Evolutionary conservation across 345 rosid species (phyloP), one percentile per base, ranked within the genome.

Genomic region (Cardiospermum halicacabum): DNA sequence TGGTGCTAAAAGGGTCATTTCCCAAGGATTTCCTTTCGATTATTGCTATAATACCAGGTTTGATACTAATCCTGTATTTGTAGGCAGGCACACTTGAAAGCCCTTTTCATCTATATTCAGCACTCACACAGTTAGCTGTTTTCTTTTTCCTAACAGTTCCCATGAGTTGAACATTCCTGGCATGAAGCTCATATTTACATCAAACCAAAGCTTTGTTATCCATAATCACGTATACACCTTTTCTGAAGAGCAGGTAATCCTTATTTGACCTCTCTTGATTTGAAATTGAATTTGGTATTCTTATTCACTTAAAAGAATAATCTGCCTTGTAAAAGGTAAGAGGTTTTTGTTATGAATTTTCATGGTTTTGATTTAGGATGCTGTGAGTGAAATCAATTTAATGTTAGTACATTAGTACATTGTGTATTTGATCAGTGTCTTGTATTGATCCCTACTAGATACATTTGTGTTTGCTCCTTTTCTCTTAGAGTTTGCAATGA

Each of bases 21-120:
- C 12, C 54, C 68, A 50, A 58, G 76, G 68, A 25, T 60, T 34
- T 22, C 57, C 68, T 19, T 78, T 74, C 74, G 58, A 78, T 56
- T 74, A 65, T 56, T 78, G 82, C 55, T 71, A 78, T 39, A 78
- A 74, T 64, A 53, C 73, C 71, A 78, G 78, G 82, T 74, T 60
- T 54, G 62, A 36, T 67, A 49, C 51, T 70, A 25, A 27, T 39
- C 57, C 37, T 8, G 40, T 28, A 39, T n/a, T n/a, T n/a, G n/a
- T n/a, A n/a, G n/a, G n/a, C n/a, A n/a, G n/a, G n/a, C n/a, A 47
- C 24, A 63, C 30, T 63, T 47, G 51, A 28, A 37, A 18, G 40
- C 39, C 37, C 15, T 31, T 66, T 40, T 39, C 18, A 18, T 34
- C 1, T 58, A 59, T 27, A 28, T 67, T 53, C 37, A 64, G 49